Evolutionary conservation across 768 basidiomycete species (phyloP), one percentile per base, ranked within the genome.

Genomic region (Tubosaeta sp.): DNA sequence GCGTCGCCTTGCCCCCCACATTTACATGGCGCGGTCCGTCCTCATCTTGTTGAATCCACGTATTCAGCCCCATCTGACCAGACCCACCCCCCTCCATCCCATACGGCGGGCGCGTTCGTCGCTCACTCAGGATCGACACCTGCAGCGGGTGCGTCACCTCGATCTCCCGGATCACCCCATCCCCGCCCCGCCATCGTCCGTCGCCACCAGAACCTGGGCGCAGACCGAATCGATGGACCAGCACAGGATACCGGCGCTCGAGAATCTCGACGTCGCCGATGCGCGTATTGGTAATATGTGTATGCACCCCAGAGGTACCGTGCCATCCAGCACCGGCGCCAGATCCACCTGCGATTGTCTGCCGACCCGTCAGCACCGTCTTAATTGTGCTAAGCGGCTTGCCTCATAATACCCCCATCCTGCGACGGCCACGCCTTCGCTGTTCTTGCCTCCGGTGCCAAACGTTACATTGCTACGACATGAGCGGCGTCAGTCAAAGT

Each of bases 381-480:
- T 3, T 27, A 5, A 12, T 10, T 4, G 1, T 3, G 18, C 21
- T 13, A 4, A 14, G 4, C 8, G 35, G 47, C 69, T 48, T 64
- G 81, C 86, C 74, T 90, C 87, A 61, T 90, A 90, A 64, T 94
- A 95, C 0, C 93, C 91, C 90, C 90, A 95, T 39, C 92, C 93
- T 32, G 83, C 77, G 44, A 82, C 73, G 43, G 81, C 80, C 39
- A 79, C 79, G 7, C 91, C 92, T 42, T 89, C 81, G 59, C 79
- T 81, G 64, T 85, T 82, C 69, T 93, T 92, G n/a, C 92, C 91
- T 8, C 90, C 91, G 1, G 83, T 76, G 4, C 91, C 92, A 62
- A 94, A 95, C 0, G 93, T 94, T 34, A 95, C 70, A 64, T 94
- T 95, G 68, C 87, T 87, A 55, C 25, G 41, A 12, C 31, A 49